Base-by-base conservation (phyloP, 257 asterid genomes). In the Marsdenia floribunda region DNA sequence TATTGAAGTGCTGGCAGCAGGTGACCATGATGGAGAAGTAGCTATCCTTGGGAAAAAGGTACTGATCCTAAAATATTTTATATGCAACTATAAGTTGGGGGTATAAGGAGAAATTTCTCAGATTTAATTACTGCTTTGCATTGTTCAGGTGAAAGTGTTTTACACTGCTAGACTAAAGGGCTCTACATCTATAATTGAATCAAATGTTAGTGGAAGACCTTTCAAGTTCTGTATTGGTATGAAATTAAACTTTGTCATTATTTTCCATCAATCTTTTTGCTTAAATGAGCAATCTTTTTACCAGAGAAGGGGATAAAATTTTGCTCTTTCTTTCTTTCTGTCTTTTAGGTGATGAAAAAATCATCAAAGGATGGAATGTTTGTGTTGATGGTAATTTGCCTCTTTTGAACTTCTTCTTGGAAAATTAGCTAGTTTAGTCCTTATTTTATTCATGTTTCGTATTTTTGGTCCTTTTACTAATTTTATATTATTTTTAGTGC, bases 351-450 rank as follows among this genome's bases (percentile, higher is more conserved):
- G 86, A 81, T 72, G 71, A 88, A 73, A 79, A 64, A 33, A 35
- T 46, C 53, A 55, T 82, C 46, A 85, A 83, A 3, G 97, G 90
- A 52, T 89, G 86, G 91, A 91, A 85, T 78, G 57, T 76, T 77
- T 96, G 97, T n/a, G 74, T 91, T 24, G 81, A 80, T 46, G 97
- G 97, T 91, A 85, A 42, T 22, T 29, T 29, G 33, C 37, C 10
- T 53, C 14, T 8, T 44, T 22, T 18, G 33, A 67, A 29, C 33
- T 29, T 29, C n/a, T n/a, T 29, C 54, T 52, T 42, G 0, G 47
- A 42, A 29, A 29, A 29, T n/a, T n/a, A n/a, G n/a, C n/a, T n/a
- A n/a, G n/a, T n/a, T n/a, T n/a, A n/a, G n/a, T n/a, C n/a, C n/a
- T n/a, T n/a, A n/a, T n/a, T n/a, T n/a, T n/a, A n/a, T n/a, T n/a